Conservation (phyloP, 495 filamentous ascomycete genomes). For the Rhizodiscina lignyota region DNA sequence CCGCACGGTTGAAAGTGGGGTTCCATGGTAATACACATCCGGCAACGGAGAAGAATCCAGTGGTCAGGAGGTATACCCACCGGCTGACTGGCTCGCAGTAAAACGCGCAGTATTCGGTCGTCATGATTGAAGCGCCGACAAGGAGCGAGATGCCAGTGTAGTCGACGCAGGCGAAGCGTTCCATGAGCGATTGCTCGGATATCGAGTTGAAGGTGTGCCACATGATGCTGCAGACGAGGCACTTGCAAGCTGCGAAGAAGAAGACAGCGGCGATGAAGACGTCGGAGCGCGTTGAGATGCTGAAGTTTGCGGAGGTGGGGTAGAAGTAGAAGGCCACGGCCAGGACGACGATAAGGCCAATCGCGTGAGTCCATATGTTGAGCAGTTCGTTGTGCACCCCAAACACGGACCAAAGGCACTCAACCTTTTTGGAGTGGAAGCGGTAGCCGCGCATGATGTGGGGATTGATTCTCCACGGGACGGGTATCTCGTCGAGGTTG, state of each 20-base stretch:
- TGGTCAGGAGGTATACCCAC: conserved; percentile 72
- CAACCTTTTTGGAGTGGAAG: conserved; percentile 75
- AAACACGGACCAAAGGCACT: conserved; percentile 72
- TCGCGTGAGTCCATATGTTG: conserved; percentile 93
- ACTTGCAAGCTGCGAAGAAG: conserved; percentile 95
- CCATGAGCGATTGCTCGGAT: conserved; percentile 73
- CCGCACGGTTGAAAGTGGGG: conserved; percentile 78
- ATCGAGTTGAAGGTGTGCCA: conserved; percentile 99
- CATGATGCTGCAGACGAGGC: conserved; percentile 82
- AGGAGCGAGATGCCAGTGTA: conserved; percentile 96
- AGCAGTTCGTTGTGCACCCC: conserved; percentile 78
- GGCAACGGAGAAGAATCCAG: conserved; percentile 63
- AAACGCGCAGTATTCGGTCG: conserved; percentile 95
- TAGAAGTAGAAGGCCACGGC: conserved; percentile 95
- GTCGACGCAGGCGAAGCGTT: conserved; percentile 93
- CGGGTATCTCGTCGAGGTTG: conserved; percentile 72
- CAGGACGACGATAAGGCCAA: conserved; percentile 76
- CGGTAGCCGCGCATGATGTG: conserved; percentile 86
- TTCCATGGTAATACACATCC: conserved; percentile 94
- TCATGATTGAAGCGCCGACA: conserved; percentile 94
- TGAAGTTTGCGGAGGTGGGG: conserved; percentile 70
- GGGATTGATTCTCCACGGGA: conserved; percentile 89
- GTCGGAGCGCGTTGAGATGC: conserved; percentile 69
- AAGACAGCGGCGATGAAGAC: conserved; percentile 81
- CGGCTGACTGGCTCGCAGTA: conserved; percentile 87